Evolutionary conservation across 2,329 filamentous ascomycete species (phyloP).

Genomic region (Aspergillus unguis): DNA sequence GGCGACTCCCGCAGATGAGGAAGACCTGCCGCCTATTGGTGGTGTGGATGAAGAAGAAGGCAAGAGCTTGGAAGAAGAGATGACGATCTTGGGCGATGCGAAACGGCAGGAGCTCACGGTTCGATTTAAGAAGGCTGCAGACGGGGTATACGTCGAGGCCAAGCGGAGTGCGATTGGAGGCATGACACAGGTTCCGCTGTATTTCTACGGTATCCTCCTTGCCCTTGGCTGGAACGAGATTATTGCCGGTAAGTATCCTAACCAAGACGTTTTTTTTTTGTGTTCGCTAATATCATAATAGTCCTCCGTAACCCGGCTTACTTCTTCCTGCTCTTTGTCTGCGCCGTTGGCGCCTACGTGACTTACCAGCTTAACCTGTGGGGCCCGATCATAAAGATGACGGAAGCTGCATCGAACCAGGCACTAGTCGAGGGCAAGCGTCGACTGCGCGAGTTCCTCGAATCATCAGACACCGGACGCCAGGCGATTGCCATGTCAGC

Average conservation of each 20-base stretch:
- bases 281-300: conserved; percentile 35
- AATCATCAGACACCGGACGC: conserved; percentile 78
- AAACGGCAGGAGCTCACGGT: conserved; percentile 90
- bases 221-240: conserved; percentile 99
- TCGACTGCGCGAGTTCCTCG: conserved; percentile 83
- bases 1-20: conserved; percentile 78
- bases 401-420: conserved; percentile 80
- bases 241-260: conserved; percentile 68
- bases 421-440: conserved; percentile 89
- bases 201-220: conserved; percentile 87
- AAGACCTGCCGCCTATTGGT: conserved; percentile 82
- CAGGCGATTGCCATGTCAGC: conserved; percentile 75
- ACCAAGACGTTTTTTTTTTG: not conserved
- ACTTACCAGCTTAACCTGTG: conserved; percentile 93
- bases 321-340: conserved; percentile 80
- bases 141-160: conserved; percentile 96
- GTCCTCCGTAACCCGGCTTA: conserved; percentile 92
- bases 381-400: conserved; percentile 94
- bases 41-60: conserved; percentile 93
- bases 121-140: conserved; percentile 96
- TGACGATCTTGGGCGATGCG: conserved; percentile 84
- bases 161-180: conserved; percentile 96
- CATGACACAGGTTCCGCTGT: conserved; percentile 87
- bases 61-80: conserved; percentile 93
- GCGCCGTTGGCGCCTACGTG: conserved; percentile 74